Percentiles rank a stretch among this genome's conserved stretches.
Evolutionary conservation across 345 rosid species (phyloP).

Genomic region (Mallotus nudiflorus): DNA sequence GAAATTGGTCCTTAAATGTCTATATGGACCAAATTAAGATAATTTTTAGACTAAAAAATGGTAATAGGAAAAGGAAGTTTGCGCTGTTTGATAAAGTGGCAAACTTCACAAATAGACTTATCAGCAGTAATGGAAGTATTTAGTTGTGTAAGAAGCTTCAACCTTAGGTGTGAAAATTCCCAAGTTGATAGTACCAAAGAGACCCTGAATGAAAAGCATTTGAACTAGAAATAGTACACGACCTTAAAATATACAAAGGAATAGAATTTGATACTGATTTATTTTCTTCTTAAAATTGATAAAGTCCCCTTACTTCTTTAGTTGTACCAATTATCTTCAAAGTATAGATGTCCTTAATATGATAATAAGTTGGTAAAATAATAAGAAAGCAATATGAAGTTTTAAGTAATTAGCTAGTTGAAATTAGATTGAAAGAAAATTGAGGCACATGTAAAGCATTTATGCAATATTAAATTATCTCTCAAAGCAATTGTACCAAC

Average conservation of each 20-base stretch:
- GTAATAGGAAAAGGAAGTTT: background rate
- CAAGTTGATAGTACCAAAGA: background rate
- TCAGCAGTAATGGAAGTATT: background rate
- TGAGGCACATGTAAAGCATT: background rate
- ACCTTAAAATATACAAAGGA: no score
- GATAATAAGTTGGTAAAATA: background rate
- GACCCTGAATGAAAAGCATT: no score
- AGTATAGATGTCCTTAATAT: background rate
- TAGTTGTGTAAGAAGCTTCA: background rate
- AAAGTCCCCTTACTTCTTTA: background rate
- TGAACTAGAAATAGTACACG: background rate
- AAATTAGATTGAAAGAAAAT: background rate
- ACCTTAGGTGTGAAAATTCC: background rate
- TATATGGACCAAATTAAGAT: background rate
- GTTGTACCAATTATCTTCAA: background rate
- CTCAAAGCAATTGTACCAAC: background rate
- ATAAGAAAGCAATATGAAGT: background rate
- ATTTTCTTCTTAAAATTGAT: no score
- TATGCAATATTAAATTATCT: background rate
- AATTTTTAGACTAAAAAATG: background rate
- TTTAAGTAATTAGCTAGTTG: no score
- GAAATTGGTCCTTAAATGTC: background rate
- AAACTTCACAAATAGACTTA: no score
- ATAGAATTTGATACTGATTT: no score
- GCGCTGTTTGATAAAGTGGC: no score